Evolutionary conservation across 2,329 filamentous ascomycete genomes (phyloP).

Genomic region (Ophiostoma piceae): DNA sequence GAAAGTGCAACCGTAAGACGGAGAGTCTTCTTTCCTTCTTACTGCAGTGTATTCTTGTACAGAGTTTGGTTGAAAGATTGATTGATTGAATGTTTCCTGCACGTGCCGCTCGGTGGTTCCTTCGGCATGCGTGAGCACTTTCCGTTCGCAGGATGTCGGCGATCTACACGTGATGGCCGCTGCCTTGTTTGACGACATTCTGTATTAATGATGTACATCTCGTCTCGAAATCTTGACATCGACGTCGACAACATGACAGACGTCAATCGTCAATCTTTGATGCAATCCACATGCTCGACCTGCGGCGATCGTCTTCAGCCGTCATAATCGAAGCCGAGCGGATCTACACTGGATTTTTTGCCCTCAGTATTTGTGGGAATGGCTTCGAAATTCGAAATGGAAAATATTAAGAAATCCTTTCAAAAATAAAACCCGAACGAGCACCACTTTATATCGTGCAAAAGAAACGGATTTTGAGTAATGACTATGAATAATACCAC

Average conservation of each 20-base stretch:
- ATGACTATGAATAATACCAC: not conserved
- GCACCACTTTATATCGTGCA: not conserved
- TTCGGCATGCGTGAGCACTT: not conserved
- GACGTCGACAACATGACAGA: too few relatives aligned
- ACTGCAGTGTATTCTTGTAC: not conserved
- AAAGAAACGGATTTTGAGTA: not conserved
- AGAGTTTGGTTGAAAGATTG: too few relatives aligned
- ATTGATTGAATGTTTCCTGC: not conserved
- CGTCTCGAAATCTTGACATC: too few relatives aligned
- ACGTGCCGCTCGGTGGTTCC: not conserved
- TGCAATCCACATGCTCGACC: not conserved
- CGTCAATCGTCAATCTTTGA: not conserved
- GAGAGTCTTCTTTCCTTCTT: conserved; percentile 19
- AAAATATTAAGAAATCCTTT: not conserved
- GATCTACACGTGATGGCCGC: not conserved
- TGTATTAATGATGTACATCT: not conserved
- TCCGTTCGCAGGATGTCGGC: not conserved
- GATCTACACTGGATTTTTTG: not conserved
- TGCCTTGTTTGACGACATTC: not conserved
- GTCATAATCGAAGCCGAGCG: not conserved
- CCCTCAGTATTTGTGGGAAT: conserved; percentile 6
- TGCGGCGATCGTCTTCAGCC: not conserved
- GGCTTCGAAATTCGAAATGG: not conserved
- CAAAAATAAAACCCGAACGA: not conserved
- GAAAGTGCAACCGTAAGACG: conserved; percentile 20